These are phyloP conservation scores for Golovinomyces cichoracearum DNA, from an alignment of 2,329 filamentous ascomycete species.

Conservation along the genomic window DNA sequence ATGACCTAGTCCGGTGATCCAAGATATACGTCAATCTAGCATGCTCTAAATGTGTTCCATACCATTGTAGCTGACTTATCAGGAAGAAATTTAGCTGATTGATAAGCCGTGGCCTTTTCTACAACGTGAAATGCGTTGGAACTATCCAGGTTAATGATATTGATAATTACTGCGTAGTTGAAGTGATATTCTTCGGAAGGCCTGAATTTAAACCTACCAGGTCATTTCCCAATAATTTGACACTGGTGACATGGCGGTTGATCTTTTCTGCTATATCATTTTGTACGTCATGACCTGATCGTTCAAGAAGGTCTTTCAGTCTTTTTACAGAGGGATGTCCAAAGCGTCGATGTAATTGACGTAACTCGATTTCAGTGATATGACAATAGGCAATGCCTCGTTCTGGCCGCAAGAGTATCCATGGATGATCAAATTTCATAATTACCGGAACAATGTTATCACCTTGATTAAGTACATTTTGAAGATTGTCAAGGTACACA, in stretches of 20 bases:
- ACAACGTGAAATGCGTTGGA: constrained; percentile 1
- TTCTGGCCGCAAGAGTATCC: background rate
- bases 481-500: background rate
- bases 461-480: background rate
- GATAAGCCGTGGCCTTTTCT: constrained; percentile 1
- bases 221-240: constrained; percentile 7
- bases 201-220: constrained; percentile 5
- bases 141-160: constrained; percentile 1
- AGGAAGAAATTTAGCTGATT: constrained; percentile 2
- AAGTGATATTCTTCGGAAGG: background rate
- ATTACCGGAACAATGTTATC: background rate
- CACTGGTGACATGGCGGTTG: background rate
- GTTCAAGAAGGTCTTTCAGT: background rate
- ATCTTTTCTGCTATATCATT: background rate
- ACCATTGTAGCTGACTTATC: background rate
- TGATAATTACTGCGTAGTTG: constrained; percentile 1
- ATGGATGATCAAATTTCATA: background rate
- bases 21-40: constrained; percentile 3
- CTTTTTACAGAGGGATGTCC: background rate
- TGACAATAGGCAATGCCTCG: background rate
- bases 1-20: background rate
- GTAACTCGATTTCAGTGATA: background rate
- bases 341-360: background rate
- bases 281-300: constrained; percentile 1
- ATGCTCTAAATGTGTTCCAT: constrained; percentile 1